Conservation (phyloP, 1,284 basidiomycete species). For the Ceratobasidium sp. region DNA sequence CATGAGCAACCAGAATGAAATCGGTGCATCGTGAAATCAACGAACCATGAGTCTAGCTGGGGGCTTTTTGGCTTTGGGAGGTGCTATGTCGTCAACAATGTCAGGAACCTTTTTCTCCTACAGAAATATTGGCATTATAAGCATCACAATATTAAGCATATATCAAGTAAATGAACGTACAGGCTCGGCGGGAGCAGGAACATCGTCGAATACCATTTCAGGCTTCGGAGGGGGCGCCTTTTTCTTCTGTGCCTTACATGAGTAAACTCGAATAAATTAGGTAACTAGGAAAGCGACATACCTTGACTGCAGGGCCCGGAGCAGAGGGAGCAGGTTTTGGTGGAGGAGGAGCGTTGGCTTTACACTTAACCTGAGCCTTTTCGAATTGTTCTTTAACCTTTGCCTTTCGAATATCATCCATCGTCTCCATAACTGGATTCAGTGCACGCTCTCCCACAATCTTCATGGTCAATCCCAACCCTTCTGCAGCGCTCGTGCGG, state of each 20-base stretch:
- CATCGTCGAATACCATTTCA: constrained; percentile 39
- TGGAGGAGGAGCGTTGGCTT: constrained; percentile 67
- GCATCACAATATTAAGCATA: not conserved
- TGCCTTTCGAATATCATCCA: constrained; percentile 89
- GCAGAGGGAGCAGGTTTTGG: constrained; percentile 59
- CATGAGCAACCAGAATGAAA: not conserved
- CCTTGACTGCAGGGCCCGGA: constrained; percentile 57
- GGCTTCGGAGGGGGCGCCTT: constrained; percentile 38
- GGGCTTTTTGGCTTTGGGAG: constrained; percentile 47
- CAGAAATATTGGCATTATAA: not conserved
- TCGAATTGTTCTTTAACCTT: constrained; percentile 96
- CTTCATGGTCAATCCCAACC: constrained; percentile 94
- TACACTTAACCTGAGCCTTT: constrained; percentile 87
- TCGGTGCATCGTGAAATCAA: not conserved
- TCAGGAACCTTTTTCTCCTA: constrained; percentile 16
- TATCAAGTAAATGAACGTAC: not conserved
- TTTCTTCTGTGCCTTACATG: constrained; percentile 49
- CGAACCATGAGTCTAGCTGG: constrained; percentile 50
- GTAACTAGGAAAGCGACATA: not conserved
- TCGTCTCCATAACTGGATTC: constrained; percentile 85
- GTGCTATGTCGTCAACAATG: constrained; percentile 43
- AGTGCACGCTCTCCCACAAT: constrained; percentile 95
- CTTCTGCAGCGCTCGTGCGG: constrained; percentile 87
- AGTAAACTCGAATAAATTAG: not conserved
- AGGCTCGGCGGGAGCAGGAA: constrained; percentile 8